These are phyloP conservation scores for Allomyces macrogynus DNA, from an alignment of 192 early-diverging fungal species.

Conservation along the genomic window DNA sequence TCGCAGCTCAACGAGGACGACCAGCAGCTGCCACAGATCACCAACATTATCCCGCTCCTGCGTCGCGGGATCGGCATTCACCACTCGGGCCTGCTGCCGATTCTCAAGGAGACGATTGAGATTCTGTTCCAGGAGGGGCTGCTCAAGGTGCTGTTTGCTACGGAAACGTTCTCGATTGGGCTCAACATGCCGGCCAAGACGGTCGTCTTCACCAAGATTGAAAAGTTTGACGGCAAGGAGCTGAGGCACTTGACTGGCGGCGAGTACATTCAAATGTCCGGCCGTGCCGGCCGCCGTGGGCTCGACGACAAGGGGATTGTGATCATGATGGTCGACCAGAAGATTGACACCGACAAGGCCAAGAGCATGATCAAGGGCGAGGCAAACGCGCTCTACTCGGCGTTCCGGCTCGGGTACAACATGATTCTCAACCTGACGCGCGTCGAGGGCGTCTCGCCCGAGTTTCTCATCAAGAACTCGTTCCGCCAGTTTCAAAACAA, in stretches of 20 bases:
- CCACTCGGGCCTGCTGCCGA: constrained; percentile 86
- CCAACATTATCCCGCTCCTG: constrained; percentile 74
- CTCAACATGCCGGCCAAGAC: constrained; percentile 99
- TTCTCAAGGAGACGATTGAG: constrained; percentile 92
- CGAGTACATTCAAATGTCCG: constrained; percentile 99
- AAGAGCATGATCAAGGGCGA: constrained; percentile 84
- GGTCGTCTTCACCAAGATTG: constrained; percentile 82
- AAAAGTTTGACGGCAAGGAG: constrained; percentile 83
- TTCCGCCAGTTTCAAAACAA: constrained; percentile 88
- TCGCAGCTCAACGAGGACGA: constrained; percentile 70
- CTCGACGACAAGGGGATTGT: constrained; percentile 93
- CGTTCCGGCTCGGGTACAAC: constrained; percentile 88
- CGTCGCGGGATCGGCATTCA: constrained; percentile 89
- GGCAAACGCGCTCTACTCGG: constrained; percentile 68
- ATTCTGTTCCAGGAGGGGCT: constrained; percentile 91
- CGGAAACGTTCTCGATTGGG: constrained; percentile 97
- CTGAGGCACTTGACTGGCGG: constrained; percentile 66
- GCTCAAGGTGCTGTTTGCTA: constrained; percentile 93
- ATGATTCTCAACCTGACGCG: constrained; percentile 92
- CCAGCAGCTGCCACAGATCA: constrained; percentile 73
- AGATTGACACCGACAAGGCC: constrained; percentile 77
- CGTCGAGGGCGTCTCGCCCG: constrained; percentile 80
- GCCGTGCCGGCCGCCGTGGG: constrained; percentile 89
- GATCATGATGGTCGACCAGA: constrained; percentile 88
- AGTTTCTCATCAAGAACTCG: constrained; percentile 75